A percentile compares a stretch with the other conserved stretches of the same genome.
Evolutionary conservation across 768 basidiomycete genomes (phyloP).

Genomic region (Lactifluus pinguis): DNA sequence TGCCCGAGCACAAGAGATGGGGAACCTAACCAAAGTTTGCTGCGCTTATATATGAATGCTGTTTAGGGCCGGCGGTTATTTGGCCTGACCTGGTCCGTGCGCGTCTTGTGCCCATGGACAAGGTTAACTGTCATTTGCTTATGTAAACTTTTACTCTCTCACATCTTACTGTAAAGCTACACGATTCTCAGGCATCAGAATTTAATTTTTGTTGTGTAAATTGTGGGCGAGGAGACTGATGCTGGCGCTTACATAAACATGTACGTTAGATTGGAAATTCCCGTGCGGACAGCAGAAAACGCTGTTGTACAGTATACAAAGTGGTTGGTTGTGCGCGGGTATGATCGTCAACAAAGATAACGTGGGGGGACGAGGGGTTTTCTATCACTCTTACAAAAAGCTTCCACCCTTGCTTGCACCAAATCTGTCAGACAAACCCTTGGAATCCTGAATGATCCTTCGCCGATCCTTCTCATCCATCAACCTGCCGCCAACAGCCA

Average conservation of each 20-base stretch:
- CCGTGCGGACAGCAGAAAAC: no score
- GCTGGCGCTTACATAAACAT: no score
- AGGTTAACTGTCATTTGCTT: no score
- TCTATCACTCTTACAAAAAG: slow-evolving; percentile 33
- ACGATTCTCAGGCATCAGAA: no score
- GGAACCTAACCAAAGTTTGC: slow-evolving; percentile 20
- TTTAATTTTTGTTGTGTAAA: no score
- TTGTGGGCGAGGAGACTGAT: no score
- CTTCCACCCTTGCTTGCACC: slow-evolving; percentile 63
- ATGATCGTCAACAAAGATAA: no score
- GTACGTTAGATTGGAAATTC: no score
- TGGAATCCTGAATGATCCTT: slow-evolving; percentile 72
- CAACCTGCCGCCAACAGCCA: slow-evolving; percentile 76
- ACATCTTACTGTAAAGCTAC: no score
- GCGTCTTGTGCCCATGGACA: background rate
- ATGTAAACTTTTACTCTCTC: no score
- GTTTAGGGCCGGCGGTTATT: slow-evolving; percentile 17
- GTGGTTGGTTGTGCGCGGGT: no score
- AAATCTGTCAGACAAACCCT: slow-evolving; percentile 75
- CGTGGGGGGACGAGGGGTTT: background rate
- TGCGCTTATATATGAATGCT: slow-evolving; percentile 27
- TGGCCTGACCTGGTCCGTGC: slow-evolving; percentile 10
- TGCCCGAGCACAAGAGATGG: slow-evolving; percentile 77
- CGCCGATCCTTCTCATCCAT: slow-evolving; percentile 83
- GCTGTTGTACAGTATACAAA: no score